Evolutionary conservation across 1,284 basidiomycete genomes (phyloP), one percentile per base, ranked within the genome.

Genomic region (Mrakiaceae sp.): DNA sequence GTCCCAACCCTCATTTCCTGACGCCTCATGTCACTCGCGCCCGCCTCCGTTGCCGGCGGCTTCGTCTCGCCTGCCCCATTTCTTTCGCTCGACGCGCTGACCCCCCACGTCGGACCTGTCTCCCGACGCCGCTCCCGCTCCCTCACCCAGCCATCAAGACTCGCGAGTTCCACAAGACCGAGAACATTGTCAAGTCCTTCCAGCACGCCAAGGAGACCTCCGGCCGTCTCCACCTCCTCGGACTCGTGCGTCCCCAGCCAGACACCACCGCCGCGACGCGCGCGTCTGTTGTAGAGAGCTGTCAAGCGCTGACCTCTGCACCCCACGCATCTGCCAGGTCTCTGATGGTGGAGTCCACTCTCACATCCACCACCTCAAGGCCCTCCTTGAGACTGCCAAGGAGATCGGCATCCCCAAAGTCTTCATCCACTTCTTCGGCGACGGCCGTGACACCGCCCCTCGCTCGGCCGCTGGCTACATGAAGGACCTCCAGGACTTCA

Each of bases 301-400:
- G 27, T 27, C 27, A 27, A 27, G 27, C 53, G 7, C 62, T 50
- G 16, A 8, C 47, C 27, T 27, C 4, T n/a, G 44, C 39, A 14
- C n/a, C 10, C 12, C 14, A 58, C n/a, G 14, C 27, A 16, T 5
- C n/a, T 52, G 27, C 4, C 64, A 88, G 87, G 79, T 90, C 63
- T 94, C 90, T 9, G 91, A 94, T 70, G 91, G 91, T 54, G 90
- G 91, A 70, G 91, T 95, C n/a, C 91, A 94, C 78, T 94, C 90
- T 0, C 90, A 93, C 76, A 93, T 90, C 71, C 81, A 74, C 64
- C 91, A 94, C 74, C 81, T 95, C 46, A 88, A 86, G 70, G 90
- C 90, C 2, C 82, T 95, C 12, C 82, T 95, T 68, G 87, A 90
- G 74, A 86, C 86, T 2, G 91, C 91, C 52, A 92, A 93, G 74